Evolutionary conservation across 1,284 basidiomycete genomes (phyloP), one percentile per base, ranked within the genome.

Genomic region (Ustilago hordei): DNA sequence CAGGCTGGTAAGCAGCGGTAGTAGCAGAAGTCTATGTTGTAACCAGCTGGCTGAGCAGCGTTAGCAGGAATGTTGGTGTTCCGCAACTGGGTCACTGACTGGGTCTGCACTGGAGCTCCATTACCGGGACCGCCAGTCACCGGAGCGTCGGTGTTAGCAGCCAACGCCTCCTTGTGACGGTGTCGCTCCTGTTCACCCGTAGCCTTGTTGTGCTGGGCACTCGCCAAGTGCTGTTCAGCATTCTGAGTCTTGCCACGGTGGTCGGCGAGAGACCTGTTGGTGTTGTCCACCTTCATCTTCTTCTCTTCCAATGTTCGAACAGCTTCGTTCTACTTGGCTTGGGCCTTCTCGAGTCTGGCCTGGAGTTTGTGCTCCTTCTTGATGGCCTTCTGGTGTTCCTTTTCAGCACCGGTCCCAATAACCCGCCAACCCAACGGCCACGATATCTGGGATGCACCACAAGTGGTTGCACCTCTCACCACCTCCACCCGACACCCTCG

Each of bases 351-450:
- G 0, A 78, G 64, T 55, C 69, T 74, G 11, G 70, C 70, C 7
- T 64, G 60, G 9, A 72, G 32, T 48, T 78, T 74, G 70, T 74
- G 75, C 55, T 78, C 75, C 54, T 73, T 73, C 39, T 52, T 45
- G 55, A 78, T 73, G 0, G 66, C 66, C 50, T 73, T 73, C 39
- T 73, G 65, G n/a, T 73, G 75, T 31, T 77, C 63, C 28, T 69
- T 65, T 28, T 78, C 65, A 1, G 75, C 71, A 50, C 69, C 65
- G 8, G 23, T 23, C 23, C 23, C 23, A 23, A 23, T 23, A 23
- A 23, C 23, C 23, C 23, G 23, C 23, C 23, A 23, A 23, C 23
- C 23, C 23, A 28, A 28, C 23, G 23, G 23, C 23, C 23, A 28
- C 23, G 23, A 28, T 28, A 28, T 28, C 23, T 28, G 23, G 23